A percentile compares a stretch with the other conserved stretches of the same genome.
Conservation (phyloP, 169 alveolate species). For the Cyclospora cayetanensis region DNA sequence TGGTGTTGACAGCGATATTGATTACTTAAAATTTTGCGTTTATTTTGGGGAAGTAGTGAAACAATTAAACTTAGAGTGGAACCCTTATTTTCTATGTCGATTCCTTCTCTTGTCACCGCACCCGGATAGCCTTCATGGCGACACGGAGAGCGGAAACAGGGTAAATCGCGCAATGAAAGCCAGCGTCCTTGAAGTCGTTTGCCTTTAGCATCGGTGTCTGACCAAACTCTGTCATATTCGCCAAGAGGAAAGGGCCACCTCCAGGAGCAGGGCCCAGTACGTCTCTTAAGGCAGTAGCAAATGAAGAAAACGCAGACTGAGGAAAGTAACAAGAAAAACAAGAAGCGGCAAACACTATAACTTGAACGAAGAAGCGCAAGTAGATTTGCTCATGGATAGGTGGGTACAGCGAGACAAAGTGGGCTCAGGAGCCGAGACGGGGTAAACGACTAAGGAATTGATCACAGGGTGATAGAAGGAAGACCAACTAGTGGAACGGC, state of each 20-base stretch:
- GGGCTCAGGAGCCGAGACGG: background rate
- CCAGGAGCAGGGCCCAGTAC: constrained; percentile 69
- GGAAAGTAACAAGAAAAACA: background rate
- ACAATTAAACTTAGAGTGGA: too few species aligned
- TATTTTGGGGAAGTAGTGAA: too few species aligned
- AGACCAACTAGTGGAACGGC: background rate
- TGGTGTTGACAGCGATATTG: too few species aligned
- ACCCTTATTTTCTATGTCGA: too few species aligned
- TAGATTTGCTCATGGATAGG: background rate
- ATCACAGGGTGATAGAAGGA: background rate
- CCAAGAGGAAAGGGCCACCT: constrained; percentile 83
- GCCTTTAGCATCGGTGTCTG: constrained; percentile 79
- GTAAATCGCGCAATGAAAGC: constrained; percentile 86
- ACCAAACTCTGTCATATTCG: constrained; percentile 93
- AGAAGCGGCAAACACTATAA: background rate
- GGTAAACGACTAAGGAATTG: background rate
- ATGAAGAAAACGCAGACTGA: constrained; percentile 43
- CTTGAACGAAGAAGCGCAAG: background rate
- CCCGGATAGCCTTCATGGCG: constrained; percentile 85
- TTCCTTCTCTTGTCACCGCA: too few species aligned
- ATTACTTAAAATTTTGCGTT: too few species aligned
- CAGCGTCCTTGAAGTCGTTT: constrained; percentile 45
- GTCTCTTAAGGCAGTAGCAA: constrained; percentile 48
- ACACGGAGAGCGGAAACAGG: constrained; percentile 91
- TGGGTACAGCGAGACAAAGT: background rate